These are phyloP conservation scores for Pleurotus sapidus DNA, from an alignment of 768 basidiomycete species.

Conservation along the genomic window DNA sequence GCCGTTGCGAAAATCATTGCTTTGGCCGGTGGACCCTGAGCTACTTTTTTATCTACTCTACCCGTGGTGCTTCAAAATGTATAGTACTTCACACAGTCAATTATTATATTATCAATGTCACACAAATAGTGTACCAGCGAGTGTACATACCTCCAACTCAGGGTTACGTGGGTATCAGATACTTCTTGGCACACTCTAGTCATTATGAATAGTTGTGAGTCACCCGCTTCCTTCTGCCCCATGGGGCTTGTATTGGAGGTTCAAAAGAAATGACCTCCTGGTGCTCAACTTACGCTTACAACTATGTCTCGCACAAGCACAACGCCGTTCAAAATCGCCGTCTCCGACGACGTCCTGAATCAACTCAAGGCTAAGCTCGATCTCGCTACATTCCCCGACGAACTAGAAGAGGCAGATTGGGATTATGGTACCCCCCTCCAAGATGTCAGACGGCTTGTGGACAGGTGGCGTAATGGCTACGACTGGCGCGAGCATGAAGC, in stretches of 20 bases:
- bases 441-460: constrained; percentile 45
- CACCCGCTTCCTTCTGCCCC: no score
- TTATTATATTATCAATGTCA: no score
- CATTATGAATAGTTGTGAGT: no score
- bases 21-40: constrained; percentile 47
- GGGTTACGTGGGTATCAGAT: no score
- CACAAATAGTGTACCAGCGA: no score
- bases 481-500: constrained; percentile 56
- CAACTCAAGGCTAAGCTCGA: constrained; percentile 44
- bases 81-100: background rate
- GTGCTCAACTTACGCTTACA: no score
- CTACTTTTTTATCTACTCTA: background rate
- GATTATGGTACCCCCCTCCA: constrained; percentile 54
- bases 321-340: constrained; percentile 38
- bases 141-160: no score
- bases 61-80: background rate
- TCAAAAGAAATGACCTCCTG: no score
- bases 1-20: constrained; percentile 55
- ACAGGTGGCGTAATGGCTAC: constrained; percentile 49
- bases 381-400: constrained; percentile 51
- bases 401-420: constrained; percentile 47
- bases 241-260: no score
- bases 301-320: no score
- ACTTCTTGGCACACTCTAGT: no score
- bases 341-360: constrained; percentile 39